Evolutionary conservation across 192 early-diverging fungal genomes (phyloP).

Genomic region (Spizellomyces sp.): DNA sequence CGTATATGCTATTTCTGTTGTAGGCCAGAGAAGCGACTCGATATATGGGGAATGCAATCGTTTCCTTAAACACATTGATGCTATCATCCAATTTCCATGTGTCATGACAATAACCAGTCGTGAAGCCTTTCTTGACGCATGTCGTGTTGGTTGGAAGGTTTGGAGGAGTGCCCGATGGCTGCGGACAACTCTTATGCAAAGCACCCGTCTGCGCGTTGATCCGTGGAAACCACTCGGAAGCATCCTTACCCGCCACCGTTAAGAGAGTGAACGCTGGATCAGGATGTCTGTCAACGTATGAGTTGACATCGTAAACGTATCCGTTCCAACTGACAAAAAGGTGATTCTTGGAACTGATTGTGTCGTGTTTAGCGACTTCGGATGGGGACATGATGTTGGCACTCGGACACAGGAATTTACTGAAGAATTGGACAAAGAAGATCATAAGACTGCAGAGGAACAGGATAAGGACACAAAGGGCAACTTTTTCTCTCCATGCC

Average conservation of each 20-base stretch:
- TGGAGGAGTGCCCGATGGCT: not conserved
- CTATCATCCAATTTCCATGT: constrained; percentile 24
- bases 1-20: constrained; percentile 53
- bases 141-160: not conserved
- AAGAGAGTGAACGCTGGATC: constrained; percentile 35
- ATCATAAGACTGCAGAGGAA: constrained; percentile 77
- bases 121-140: constrained; percentile 1
- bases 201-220: constrained; percentile 26
- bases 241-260: constrained; percentile 38
- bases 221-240: constrained; percentile 41
- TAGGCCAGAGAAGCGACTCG: constrained; percentile 41
- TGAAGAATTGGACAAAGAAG: constrained; percentile 69
- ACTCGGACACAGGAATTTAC: constrained; percentile 56
- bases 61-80: constrained; percentile 35
- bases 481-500: constrained; percentile 98
- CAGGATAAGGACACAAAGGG: constrained; percentile 84
- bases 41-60: constrained; percentile 23
- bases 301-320: constrained; percentile 46
- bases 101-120: constrained; percentile 41
- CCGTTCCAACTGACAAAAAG: constrained; percentile 48
- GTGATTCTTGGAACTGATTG: not conserved
- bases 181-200: not conserved
- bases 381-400: constrained; percentile 26
- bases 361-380: constrained; percentile 36
- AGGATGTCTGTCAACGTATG: constrained; percentile 32